Evolutionary conservation across 768 basidiomycete genomes (phyloP).

Genomic region (Termitomyces sp.): DNA sequence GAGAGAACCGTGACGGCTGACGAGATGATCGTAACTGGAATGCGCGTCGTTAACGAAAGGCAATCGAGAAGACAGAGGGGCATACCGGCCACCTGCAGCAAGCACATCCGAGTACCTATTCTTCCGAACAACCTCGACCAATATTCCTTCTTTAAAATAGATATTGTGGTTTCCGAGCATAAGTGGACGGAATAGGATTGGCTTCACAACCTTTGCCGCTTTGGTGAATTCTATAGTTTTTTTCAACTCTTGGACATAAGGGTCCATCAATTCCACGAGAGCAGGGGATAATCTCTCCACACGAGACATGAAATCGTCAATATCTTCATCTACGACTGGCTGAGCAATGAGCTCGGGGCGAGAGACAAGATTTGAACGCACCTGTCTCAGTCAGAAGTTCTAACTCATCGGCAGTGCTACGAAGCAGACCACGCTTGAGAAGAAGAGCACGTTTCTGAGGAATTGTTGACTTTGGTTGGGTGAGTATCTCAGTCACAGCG

Average conservation of each 20-base stretch:
- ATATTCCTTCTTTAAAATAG: conserved; percentile 68
- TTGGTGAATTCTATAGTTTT: conserved; percentile 53
- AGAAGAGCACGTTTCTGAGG: conserved; percentile 68
- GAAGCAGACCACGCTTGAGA: conserved; percentile 62
- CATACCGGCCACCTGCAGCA: conserved; percentile 78
- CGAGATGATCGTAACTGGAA: conserved; percentile 67
- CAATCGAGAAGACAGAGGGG: neutral
- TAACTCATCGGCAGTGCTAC: conserved; percentile 67
- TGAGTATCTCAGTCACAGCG: conserved; percentile 60
- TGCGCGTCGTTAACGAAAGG: neutral
- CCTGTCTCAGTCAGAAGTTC: conserved; percentile 64
- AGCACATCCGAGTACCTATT: conserved; percentile 66
- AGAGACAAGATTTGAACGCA: conserved; percentile 20
- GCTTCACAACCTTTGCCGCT: conserved; percentile 57
- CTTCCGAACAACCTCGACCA: conserved; percentile 68
- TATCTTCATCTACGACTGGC: conserved; percentile 45
- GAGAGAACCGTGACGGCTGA: conserved; percentile 51
- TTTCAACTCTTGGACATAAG: conserved; percentile 57
- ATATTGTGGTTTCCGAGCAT: conserved; percentile 64
- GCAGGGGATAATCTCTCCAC: conserved; percentile 58
- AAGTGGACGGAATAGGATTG: conserved; percentile 64
- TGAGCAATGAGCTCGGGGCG: neutral
- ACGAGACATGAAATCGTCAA: conserved; percentile 48
- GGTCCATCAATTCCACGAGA: conserved; percentile 41
- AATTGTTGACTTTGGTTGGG: conserved; percentile 55